phyloP scores from a whole-genome alignment of 2,329 filamentous ascomycete genomes.

The Hawksworthiomyces lignivorus region DNA sequence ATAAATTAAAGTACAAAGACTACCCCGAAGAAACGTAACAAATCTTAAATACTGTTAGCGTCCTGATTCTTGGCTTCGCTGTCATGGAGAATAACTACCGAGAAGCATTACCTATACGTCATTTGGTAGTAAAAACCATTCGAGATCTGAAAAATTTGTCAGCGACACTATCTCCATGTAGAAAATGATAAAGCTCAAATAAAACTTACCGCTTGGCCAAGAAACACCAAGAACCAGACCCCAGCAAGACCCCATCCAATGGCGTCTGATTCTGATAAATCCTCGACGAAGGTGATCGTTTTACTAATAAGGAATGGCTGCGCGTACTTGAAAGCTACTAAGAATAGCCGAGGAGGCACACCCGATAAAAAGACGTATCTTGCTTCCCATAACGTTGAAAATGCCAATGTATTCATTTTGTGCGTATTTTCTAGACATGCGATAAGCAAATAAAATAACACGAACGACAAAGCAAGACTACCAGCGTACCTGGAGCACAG shows the following conservation, averaged over 20 bases:
- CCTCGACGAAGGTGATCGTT: neutral
- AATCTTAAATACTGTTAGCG: too few relatives aligned
- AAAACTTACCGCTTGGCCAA: neutral
- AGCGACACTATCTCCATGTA: too few relatives aligned
- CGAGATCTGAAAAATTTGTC: too few relatives aligned
- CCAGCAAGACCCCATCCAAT: neutral
- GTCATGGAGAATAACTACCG: too few relatives aligned
- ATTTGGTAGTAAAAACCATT: neutral
- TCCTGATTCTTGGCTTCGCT: too few relatives aligned
- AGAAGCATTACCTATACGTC: too few relatives aligned
- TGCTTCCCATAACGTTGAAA: neutral
- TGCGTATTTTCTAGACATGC: too few relatives aligned
- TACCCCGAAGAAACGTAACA: constrained; percentile 15
- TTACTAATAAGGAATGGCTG: neutral
- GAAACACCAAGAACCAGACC: neutral
- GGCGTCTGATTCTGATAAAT: neutral
- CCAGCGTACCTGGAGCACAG: too few relatives aligned
- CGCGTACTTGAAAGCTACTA: neutral
- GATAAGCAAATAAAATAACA: neutral
- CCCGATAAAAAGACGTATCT: neutral
- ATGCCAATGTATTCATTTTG: neutral
- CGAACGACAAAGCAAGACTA: neutral
- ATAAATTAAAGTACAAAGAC: constrained; percentile 25
- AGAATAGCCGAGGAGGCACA: neutral
- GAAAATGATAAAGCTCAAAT: too few relatives aligned